Evolutionary conservation across 1,284 basidiomycete species (phyloP), one percentile per base, ranked within the genome.

Genomic region (Cutaneotrichosporon spelunceum): DNA sequence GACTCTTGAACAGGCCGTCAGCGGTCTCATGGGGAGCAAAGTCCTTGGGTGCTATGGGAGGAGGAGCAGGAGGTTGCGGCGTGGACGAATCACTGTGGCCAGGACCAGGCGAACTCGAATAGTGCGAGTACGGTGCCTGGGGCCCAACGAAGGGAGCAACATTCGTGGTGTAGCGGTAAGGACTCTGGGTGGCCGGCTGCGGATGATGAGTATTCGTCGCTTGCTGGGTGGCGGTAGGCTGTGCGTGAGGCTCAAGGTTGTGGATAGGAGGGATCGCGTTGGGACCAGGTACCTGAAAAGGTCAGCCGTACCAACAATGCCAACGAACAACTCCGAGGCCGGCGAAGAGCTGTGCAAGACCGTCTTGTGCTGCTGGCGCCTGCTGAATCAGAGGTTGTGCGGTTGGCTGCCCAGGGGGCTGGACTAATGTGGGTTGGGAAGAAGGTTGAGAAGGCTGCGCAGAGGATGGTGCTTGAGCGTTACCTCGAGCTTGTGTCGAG

Each of bases 291-390:
- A 42, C 39, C 39, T 42, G 39, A 19, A n/a, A 8, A 42, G 9
- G 39, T 42, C 39, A 42, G 39, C n/a, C 6, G 39, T 5, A 19
- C n/a, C 39, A 42, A 42, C 19, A 42, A 3, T 16, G 39, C 6
- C 19, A 4, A 55, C 56, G 45, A 26, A 66, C 61, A 2, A 58
- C 69, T 14, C 66, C 61, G 0, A 77, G 61, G 19, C 72, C 70
- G 0, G 73, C 73, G 57, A 77, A 77, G 8, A 77, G 63, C n/a
- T 71, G 71, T 1, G 70, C 68, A 10, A 77, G 58, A 5, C 68
- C 72, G 56, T 42, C 19, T 6, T 42, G 19, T 16, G 4, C 7
- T 3, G 19, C 16, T 7, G 39, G 39, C 19, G 14, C 19, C 36
- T 39, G 36, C 39, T 42, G 39, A 19, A 19, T 19, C 19, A n/a